These are phyloP conservation scores for Aegilops speltoides DNA, from an alignment of 176 grass and related monocot genomes.

Conservation along the genomic window DNA sequence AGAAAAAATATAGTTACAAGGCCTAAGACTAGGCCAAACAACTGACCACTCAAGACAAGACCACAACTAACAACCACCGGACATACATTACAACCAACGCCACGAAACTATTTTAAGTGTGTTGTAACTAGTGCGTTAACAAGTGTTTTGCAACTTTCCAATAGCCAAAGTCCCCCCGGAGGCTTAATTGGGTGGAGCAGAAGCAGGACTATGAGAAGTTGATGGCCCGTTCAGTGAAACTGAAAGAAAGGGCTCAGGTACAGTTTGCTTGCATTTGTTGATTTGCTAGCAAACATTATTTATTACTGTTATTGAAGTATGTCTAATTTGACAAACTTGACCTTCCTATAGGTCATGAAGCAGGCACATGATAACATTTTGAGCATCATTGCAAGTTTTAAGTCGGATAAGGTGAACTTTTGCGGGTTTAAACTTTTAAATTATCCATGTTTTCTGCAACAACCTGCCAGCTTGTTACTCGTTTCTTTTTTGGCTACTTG, in stretches of 20 bases:
- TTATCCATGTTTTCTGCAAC: neutral
- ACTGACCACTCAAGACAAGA: too few relatives aligned
- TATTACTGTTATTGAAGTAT: neutral
- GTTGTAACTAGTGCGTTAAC: neutral
- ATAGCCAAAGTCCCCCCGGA: neutral
- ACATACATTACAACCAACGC: too few relatives aligned
- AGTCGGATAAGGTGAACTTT: neutral
- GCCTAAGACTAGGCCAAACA: too few relatives aligned
- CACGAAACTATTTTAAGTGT: neutral
- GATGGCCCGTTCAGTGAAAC: neutral
- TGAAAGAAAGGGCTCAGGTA: neutral
- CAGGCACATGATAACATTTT: neutral
- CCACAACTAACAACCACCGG: too few relatives aligned
- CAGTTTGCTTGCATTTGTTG: neutral
- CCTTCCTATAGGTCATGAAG: neutral
- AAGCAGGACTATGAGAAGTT: neutral
- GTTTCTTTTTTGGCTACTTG: neutral
- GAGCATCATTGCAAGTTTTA: neutral
- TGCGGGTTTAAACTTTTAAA: neutral
- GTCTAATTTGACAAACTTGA: neutral
- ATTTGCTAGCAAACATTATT: neutral
- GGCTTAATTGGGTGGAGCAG: constrained; percentile 2
- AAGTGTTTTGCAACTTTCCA: neutral
- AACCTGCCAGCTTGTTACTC: neutral
- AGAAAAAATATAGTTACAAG: too few relatives aligned